Base-by-base conservation (phyloP, 495 filamentous ascomycete genomes). In the Aspergillus asperescens region DNA sequence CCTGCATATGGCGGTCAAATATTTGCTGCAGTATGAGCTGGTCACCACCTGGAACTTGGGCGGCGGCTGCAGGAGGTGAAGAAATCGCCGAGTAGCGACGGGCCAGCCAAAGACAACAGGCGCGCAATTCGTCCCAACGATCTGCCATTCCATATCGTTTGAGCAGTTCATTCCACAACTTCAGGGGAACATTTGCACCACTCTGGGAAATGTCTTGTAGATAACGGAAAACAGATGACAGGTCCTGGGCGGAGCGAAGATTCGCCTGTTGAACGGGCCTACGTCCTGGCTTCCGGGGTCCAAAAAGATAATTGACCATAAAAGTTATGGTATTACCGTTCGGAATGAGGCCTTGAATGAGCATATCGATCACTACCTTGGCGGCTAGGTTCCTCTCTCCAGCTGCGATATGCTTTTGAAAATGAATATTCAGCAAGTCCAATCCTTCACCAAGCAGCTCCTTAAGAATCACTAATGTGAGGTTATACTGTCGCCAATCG, bases 401-500 rank as follows among this genome's bases (percentile, higher is more conserved):
- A 1, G 64, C 64, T n/a, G 64, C 61, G 25, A 76, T 51, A 28
- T 67, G 63, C 47, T 74, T 72, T n/a, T 70, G 70, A 52, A 75
- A 74, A 32, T 74, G 71, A 12, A 77, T 66, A 32, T 73, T 70
- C 44, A 57, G 50, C 40, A 75, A 43, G 29, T 67, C 58, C 2
- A 56, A 54, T 18, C 53, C 57, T 16, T 62, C 55, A 0, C 68
- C 56, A 27, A 55, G 61, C 24, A 69, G 50, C 35, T 75, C 70
- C 19, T 48, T 55, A 0, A 85, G 64, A 25, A 83, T 65, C 0
- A 71, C 74, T 19, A 83, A 55, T 1, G 79, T 81, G 43, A 79
- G 57, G 48, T 80, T 74, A 47, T 81, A 78, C 48, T 77, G 71
- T 12, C 62, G 68, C 70, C 68, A 76, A 40, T 86, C 78, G 22